Base-by-base conservation (phyloP, 129 eudicot species). In the Kitagawia praeruptora region DNA sequence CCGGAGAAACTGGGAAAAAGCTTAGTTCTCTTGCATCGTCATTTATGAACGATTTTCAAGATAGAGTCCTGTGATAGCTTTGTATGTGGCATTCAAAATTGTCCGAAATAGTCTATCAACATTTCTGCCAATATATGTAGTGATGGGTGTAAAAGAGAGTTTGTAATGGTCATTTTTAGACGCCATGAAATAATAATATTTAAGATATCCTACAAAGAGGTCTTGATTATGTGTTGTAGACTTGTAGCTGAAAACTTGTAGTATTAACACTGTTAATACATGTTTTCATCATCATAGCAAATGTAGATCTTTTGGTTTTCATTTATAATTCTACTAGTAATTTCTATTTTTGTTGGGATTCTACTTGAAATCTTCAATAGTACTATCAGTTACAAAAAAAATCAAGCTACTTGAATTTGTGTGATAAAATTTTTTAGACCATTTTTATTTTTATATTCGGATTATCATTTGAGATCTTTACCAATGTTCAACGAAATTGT, bases 1-100 rank as follows among this genome's bases (percentile, higher is more conserved):
- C 98, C 21, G 98, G 98, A 80, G 98, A 95, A 84, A 92, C 98
- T 0, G 98, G 98, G 77, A 95, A 92, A 89, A 95, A 88, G 84
- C 85, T 95, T 42, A 86, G 94, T 88, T 87, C 98, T 56, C 69
- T 95, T 16, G 98, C 98, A 8, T 94, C 98, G 6, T 84, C 88
- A 42, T 84, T 95, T 39, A 87, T 95, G 88, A 86, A 88, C 5
- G 98, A 95, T 82, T 83, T 95, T 67, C 97, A 95, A 88, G 98
- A 95, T 87, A 81, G 98, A 89, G 87, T 95, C 84, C 96, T 95
- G 75, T 95, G 86, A 95, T 69, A 75, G 45, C 37, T 14, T 40
- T 84, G 73, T 79, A 21, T 78, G 77, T 80, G 83, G 56, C 70
- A 6, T 9, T 83, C 21, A 51, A 63, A 79, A 38, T 53, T 40